A percentile compares a stretch with the other conserved stretches of the same genome.
Conservation (phyloP, 2,329 filamentous ascomycete species). For the Aspergillus spinulosporus region DNA sequence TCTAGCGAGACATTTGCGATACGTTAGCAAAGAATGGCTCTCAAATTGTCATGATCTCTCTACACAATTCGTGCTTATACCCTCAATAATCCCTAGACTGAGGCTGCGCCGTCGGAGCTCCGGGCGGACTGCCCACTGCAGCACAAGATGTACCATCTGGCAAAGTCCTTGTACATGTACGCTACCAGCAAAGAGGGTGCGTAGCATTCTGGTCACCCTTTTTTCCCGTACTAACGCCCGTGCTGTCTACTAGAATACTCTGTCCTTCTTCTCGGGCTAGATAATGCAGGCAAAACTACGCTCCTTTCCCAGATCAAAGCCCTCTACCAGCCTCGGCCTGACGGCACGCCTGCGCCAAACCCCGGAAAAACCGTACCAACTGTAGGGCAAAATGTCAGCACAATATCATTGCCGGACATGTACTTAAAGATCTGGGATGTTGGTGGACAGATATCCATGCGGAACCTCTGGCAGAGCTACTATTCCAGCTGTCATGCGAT, state of each 20-base stretch:
- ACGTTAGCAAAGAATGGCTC: constrained; percentile 8
- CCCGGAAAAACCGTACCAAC: constrained; percentile 88
- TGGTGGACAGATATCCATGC: constrained; percentile 84
- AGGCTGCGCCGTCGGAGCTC: constrained; percentile 21
- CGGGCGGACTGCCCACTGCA: constrained; percentile 21
- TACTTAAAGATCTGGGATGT: constrained; percentile 99
- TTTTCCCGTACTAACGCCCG: not conserved
- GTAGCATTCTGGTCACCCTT: constrained; percentile 13
- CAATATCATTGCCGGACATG: constrained; percentile 86
- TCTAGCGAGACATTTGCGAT: not conserved
- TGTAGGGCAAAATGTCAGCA: constrained; percentile 94
- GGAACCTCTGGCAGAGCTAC: constrained; percentile 93
- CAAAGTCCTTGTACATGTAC: constrained; percentile 91
- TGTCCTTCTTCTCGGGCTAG: constrained; percentile 91
- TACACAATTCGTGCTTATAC: constrained; percentile 7
- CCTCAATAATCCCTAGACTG: constrained; percentile 18
- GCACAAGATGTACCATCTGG: constrained; percentile 82
- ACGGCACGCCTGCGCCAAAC: constrained; percentile 52
- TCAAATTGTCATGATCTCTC: constrained; percentile 27
- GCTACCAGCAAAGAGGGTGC: constrained; percentile 94
- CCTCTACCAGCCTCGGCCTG: constrained; percentile 60
- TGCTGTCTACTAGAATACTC: constrained; percentile 72
- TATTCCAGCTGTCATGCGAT: constrained; percentile 93
- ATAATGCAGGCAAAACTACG: constrained; percentile 98
- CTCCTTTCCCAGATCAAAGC: constrained; percentile 96